phyloP scores from a whole-genome alignment of 164 flowering plant species.

The Tetracentron sinense region DNA sequence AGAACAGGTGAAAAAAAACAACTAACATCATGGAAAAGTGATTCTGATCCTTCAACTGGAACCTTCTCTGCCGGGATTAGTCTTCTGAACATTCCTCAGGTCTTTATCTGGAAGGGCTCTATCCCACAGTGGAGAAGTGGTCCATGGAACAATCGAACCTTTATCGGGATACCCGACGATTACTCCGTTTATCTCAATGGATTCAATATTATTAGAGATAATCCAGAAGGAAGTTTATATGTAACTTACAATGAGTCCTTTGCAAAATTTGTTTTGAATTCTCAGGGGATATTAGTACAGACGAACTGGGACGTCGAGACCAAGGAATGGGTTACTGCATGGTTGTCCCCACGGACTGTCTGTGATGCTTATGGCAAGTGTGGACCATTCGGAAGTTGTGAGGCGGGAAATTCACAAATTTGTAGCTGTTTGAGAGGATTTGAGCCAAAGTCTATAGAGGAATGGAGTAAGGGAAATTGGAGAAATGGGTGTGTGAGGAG shows the following conservation, averaged over 20 bases:
- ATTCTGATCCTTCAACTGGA: constrained; percentile 12
- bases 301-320: background rate
- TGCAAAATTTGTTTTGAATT: background rate
- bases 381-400: constrained; percentile 18
- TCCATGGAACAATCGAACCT: constrained; percentile 12
- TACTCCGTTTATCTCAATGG: background rate
- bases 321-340: constrained; percentile 4
- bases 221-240: background rate
- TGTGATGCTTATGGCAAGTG: constrained; percentile 17
- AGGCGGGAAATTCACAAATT: background rate
- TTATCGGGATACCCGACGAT: constrained; percentile 6
- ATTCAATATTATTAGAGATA: background rate
- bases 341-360: background rate
- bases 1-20: background rate
- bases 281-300: background rate
- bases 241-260: background rate
- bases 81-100: background rate
- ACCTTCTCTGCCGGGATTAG: constrained; percentile 7
- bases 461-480: constrained; percentile 18
- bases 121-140: constrained; percentile 20
- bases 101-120: constrained; percentile 6
- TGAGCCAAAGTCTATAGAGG: background rate
- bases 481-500: constrained; percentile 20
- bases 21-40: constrained; percentile 14
- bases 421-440: background rate